Percentiles rank a stretch among this genome's conserved stretches.
Conservation (phyloP, 495 filamentous ascomycete genomes). For the Daldinia caldariorum region DNA sequence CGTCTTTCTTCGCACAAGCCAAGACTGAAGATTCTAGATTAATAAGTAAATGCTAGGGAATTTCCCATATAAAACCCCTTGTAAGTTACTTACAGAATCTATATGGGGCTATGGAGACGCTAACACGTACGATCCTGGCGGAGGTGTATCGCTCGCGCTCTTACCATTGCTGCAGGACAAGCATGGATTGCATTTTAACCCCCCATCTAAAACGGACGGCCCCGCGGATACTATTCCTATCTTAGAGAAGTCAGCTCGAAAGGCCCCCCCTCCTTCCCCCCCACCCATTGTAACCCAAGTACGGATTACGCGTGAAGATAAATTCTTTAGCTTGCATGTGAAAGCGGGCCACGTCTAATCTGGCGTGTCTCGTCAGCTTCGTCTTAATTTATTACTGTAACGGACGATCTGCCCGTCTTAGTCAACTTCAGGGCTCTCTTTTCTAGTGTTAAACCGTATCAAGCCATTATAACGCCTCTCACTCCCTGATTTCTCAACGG, state of each 20-base stretch:
- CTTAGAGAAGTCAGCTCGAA: slow-evolving; percentile 6
- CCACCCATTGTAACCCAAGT: slow-evolving; percentile 19
- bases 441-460: slow-evolving; percentile 4
- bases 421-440: slow-evolving; percentile 6
- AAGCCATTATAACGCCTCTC: background rate
- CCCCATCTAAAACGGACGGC: slow-evolving; percentile 18
- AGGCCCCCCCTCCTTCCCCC: slow-evolving; percentile 5
- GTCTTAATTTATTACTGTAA: slow-evolving; percentile 30
- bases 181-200: slow-evolving; percentile 13
- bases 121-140: too few species aligned
- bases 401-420: slow-evolving; percentile 26
- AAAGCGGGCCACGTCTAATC: slow-evolving; percentile 36
- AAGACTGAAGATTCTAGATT: too few species aligned
- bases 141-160: too few species aligned
- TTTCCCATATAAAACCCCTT: too few species aligned
- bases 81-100: too few species aligned
- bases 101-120: too few species aligned
- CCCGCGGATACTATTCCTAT: slow-evolving; percentile 19
- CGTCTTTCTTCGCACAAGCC: too few species aligned
- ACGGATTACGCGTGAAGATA: background rate
- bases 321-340: slow-evolving; percentile 40
- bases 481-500: background rate
- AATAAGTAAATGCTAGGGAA: too few species aligned
- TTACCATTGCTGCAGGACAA: slow-evolving; percentile 9
- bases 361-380: background rate